Percentiles rank a stretch among this genome's conserved stretches.
Conservation (phyloP, 768 basidiomycete genomes). For the Leccinum barrowsii region DNA sequence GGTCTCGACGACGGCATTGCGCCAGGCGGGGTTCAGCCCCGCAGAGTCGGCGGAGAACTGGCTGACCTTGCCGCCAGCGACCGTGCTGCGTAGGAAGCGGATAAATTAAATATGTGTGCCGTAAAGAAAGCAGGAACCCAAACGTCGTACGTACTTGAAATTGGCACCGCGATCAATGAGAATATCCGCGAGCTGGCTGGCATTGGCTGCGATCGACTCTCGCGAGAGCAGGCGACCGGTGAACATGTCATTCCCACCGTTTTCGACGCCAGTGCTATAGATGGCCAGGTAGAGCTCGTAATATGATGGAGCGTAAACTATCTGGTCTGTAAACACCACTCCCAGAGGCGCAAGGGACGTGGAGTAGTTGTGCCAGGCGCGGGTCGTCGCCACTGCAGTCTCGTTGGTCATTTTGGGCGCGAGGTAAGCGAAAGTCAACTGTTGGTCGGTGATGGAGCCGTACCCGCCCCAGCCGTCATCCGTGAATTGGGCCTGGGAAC, state of each 20-base stretch:
- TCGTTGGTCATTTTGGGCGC: constrained; percentile 36
- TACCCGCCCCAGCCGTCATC: constrained; percentile 46
- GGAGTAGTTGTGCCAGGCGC: constrained; percentile 32
- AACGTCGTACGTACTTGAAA: neutral
- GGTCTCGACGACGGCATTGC: constrained; percentile 35
- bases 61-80: constrained; percentile 38
- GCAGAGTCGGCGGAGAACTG: constrained; percentile 34
- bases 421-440: constrained; percentile 20
- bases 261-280: too few species aligned
- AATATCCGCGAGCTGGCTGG: constrained; percentile 21
- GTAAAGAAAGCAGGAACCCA: too few species aligned
- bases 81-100: neutral
- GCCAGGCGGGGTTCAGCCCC: constrained; percentile 44
- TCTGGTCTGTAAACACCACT: neutral
- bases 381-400: constrained; percentile 33
- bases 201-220: constrained; percentile 19
- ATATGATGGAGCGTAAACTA: neutral
- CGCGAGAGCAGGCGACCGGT: constrained; percentile 32
- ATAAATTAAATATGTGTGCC: too few species aligned
- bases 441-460: constrained; percentile 2
- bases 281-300: constrained; percentile 1
- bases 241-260: constrained; percentile 21
- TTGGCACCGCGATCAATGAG: neutral
- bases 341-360: constrained; percentile 8
- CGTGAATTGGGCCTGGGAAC: constrained; percentile 33